Base-by-base conservation (phyloP, 768 basidiomycete species). In the Hypholoma sublateritium region DNA sequence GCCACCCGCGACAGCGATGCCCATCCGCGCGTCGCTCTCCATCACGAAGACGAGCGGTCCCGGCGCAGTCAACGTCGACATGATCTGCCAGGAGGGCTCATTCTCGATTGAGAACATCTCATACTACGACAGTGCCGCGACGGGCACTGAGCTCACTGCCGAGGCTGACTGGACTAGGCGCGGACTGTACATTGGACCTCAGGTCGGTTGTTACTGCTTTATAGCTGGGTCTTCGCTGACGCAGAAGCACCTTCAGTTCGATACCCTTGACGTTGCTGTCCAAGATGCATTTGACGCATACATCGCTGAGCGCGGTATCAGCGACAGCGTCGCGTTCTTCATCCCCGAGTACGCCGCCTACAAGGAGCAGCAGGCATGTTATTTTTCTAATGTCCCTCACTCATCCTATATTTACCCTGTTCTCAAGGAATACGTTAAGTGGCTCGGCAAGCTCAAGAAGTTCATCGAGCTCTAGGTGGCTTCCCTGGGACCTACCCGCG, bases 101-200 rank as follows among this genome's bases (percentile, higher is more conserved):
- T 94, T 96, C 68, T 70, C 88, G n/a, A 78, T 95, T 51, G 95
- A 97, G 71, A 96, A 93, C 72, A 83, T 95, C 59, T 85, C 95
- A 1, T 94, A 79, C 78, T 98, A 96, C 74, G 70, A 77, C 1
- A 91, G 94, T 62, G 74, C 78, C 28, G 80, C 84, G 65, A 63
- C 91, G 12, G 94, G 87, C 12, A 87, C 84, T 13, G 89, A 89
- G 6, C 72, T 91, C 63, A 91, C 86, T 12, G 87, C 91, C 6
- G 94, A 98, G 61, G 89, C 91, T 7, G 95, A 98, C 75, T 98
- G 92, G 93, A 90, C 89, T 70, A 85, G 95, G 46, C 84, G 95
- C 17, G 93, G 91, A 1, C 75, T 91, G 61, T 98, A 97, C 79
- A 86, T 96, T 68, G 96, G 96, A 1, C 96, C 95, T 50, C 86